phyloP scores from a whole-genome alignment of 306 rosid species.

The Mimosa bimucronata region DNA sequence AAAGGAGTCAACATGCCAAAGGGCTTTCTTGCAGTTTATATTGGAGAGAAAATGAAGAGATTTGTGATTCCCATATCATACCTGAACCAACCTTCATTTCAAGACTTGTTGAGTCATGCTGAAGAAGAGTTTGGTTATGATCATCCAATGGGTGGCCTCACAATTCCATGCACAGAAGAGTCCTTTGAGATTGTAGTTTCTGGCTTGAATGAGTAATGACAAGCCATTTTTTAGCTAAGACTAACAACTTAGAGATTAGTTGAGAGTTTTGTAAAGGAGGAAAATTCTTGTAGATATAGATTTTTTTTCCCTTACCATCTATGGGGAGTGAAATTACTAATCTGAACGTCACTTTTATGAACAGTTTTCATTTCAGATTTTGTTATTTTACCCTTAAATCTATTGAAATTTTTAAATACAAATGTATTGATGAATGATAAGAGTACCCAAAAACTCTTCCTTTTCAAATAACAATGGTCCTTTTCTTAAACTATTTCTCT shows the following conservation, averaged over 20 bases:
- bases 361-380: not conserved
- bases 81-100: constrained; percentile 39
- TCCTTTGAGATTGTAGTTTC: not conserved
- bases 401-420: not conserved
- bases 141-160: constrained; percentile 10
- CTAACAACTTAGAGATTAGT: not conserved
- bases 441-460: too few relatives aligned
- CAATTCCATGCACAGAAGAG: constrained; percentile 42
- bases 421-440: too few relatives aligned
- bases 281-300: not conserved
- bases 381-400: not conserved
- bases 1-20: constrained; percentile 42
- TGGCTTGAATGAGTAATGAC: not conserved
- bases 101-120: constrained; percentile 36
- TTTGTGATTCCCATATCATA: constrained; percentile 45
- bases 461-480: too few relatives aligned
- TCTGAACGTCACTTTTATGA: not conserved
- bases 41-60: constrained; percentile 47
- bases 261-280: not conserved
- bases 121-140: constrained; percentile 16
- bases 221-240: not conserved
- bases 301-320: not conserved
- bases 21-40: constrained; percentile 52
- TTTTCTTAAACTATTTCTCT: too few relatives aligned
- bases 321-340: not conserved